Percentiles rank a stretch among this genome's conserved stretches.
Evolutionary conservation across 1,284 basidiomycete genomes (phyloP).

Genomic region (Melampsora larici-populina): DNA sequence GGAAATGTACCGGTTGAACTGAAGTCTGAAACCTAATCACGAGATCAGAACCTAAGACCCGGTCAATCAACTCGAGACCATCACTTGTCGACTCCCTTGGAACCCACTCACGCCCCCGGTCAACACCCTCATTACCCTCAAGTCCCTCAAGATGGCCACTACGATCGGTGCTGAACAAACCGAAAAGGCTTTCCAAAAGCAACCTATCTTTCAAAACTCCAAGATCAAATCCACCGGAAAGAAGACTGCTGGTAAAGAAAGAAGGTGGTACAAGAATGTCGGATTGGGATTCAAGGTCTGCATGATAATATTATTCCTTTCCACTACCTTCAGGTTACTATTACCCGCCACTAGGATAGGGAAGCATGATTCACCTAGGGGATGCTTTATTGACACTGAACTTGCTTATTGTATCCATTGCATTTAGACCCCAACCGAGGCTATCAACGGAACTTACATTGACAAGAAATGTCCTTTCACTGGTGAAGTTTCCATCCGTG

Average conservation of each 20-base stretch:
- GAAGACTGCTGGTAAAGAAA: constrained; percentile 88
- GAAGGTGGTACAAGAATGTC: constrained; percentile 87
- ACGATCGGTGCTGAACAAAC: constrained; percentile 43
- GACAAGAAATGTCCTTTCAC: constrained; percentile 87
- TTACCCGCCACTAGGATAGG: not conserved
- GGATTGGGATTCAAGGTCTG: constrained; percentile 53
- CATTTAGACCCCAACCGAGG: constrained; percentile 76
- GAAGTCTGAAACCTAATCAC: not conserved
- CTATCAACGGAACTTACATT: constrained; percentile 95
- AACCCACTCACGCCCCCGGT: not conserved
- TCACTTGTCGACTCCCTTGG: not conserved
- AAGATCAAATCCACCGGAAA: constrained; percentile 73
- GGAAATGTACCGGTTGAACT: not conserved
- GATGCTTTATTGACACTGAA: not conserved
- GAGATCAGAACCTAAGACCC: too few species aligned
- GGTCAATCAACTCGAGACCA: not conserved
- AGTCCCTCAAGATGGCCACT: constrained; percentile 16
- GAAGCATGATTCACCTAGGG: not conserved
- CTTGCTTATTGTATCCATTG: not conserved
- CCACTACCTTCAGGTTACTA: not conserved
- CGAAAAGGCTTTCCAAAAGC: constrained; percentile 78
- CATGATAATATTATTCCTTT: not conserved
- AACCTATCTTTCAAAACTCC: constrained; percentile 95
- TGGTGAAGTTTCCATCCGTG: constrained; percentile 92
- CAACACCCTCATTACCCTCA: not conserved